A percentile compares a stretch with the other conserved stretches of the same genome.
These are phyloP conservation scores for Xylaria venustula DNA, from an alignment of 495 filamentous ascomycete species.

Conservation along the genomic window DNA sequence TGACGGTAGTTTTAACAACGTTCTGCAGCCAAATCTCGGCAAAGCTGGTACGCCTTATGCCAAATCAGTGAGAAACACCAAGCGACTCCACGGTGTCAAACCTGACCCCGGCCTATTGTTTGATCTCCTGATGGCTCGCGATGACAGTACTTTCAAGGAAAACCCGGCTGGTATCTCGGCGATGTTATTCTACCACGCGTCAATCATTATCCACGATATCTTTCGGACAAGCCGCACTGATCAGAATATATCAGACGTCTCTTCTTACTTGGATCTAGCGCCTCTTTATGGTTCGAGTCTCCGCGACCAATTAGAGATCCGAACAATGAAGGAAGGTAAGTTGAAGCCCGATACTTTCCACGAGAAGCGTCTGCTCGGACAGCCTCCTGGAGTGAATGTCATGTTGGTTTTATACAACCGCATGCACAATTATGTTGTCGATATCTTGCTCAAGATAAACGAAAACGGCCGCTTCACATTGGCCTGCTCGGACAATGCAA, in stretches of 20 bases:
- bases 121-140: constrained; percentile 66
- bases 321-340: constrained; percentile 71
- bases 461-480: constrained; percentile 49
- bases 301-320: constrained; percentile 64
- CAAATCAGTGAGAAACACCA: constrained; percentile 53
- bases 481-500: constrained; percentile 36
- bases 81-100: constrained; percentile 53
- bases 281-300: constrained; percentile 78
- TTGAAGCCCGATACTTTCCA: constrained; percentile 78
- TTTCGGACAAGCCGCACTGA: constrained; percentile 39
- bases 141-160: constrained; percentile 53
- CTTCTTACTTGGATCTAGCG: constrained; percentile 75
- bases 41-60: constrained; percentile 61
- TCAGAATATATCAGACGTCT: constrained; percentile 49
- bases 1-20: constrained; percentile 68
- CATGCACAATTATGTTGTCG: constrained; percentile 73
- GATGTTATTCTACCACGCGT: constrained; percentile 80
- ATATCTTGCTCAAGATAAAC: constrained; percentile 65
- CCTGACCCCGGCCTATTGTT: constrained; percentile 75
- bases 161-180: constrained; percentile 74
- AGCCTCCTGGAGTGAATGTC: constrained; percentile 73
- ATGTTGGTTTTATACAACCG: constrained; percentile 66
- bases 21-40: constrained; percentile 63
- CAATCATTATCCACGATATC: constrained; percentile 77
- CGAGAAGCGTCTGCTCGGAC: constrained; percentile 67